Conservation (phyloP, 306 rosid species). For the Vigna reflexopilosa region DNA sequence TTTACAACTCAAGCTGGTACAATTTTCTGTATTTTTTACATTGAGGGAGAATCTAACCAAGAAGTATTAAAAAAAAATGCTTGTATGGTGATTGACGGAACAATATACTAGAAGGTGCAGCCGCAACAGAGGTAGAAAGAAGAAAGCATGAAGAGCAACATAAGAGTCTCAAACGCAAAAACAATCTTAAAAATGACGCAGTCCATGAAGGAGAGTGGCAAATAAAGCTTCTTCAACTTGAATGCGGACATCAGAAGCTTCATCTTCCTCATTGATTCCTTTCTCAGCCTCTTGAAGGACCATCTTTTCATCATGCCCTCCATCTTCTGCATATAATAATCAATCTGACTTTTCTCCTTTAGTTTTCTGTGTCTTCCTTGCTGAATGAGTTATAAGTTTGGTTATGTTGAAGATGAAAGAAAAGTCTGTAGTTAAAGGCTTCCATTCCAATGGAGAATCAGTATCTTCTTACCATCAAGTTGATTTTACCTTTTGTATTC, state of each 20-base stretch:
- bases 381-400: neutral
- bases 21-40: neutral
- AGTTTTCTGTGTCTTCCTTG: neutral
- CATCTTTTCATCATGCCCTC: slow-evolving; percentile 58
- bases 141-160: slow-evolving; percentile 53
- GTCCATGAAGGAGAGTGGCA: slow-evolving; percentile 57
- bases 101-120: slow-evolving; percentile 60
- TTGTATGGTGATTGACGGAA: neutral
- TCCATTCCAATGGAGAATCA: neutral
- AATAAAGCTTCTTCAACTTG: slow-evolving; percentile 53
- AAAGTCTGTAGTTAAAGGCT: neutral
- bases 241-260: slow-evolving; percentile 58
- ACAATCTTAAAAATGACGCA: slow-evolving; percentile 64
- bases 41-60: neutral
- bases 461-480: slow-evolving; percentile 4
- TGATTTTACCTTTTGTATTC: slow-evolving; percentile 21
- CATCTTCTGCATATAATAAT: neutral
- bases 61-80: neutral
- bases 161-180: slow-evolving; percentile 64
- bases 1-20: neutral
- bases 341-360: neutral
- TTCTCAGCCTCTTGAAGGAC: slow-evolving; percentile 62
- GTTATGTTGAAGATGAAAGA: slow-evolving; percentile 28
- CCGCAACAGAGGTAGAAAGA: slow-evolving; percentile 77
- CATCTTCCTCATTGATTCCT: slow-evolving; percentile 44